A percentile compares a stretch with the other conserved stretches of the same genome.
Evolutionary conservation across 1,284 basidiomycete genomes (phyloP).

Genomic region (Trichosporon sp.): DNA sequence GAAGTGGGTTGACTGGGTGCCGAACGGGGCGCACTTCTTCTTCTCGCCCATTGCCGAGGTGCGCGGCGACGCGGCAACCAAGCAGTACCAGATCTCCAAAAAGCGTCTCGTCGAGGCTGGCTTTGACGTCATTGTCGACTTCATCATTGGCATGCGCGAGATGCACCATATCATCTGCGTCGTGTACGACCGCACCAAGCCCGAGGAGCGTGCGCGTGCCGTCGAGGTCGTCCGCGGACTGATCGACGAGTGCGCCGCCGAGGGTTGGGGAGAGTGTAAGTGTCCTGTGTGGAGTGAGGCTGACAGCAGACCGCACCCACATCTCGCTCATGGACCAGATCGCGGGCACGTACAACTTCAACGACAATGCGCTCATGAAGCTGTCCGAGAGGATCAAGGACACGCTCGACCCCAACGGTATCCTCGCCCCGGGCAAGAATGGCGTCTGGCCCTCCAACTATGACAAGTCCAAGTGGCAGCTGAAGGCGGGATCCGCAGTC

Average conservation of each 20-base stretch:
- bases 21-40: slow-evolving; percentile 27
- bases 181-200: slow-evolving; percentile 38
- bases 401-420: slow-evolving; percentile 45
- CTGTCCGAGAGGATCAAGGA: slow-evolving; percentile 44
- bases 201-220: slow-evolving; percentile 36
- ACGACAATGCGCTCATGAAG: slow-evolving; percentile 38
- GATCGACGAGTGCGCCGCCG: slow-evolving; percentile 38
- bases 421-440: slow-evolving; percentile 42
- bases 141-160: slow-evolving; percentile 27
- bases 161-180: slow-evolving; percentile 30
- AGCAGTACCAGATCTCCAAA: slow-evolving; percentile 22
- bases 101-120: slow-evolving; percentile 19
- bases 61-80: slow-evolving; percentile 20
- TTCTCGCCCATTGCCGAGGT: slow-evolving; percentile 27
- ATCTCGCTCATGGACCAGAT: slow-evolving; percentile 38
- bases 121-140: slow-evolving; percentile 27
- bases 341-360: slow-evolving; percentile 34
- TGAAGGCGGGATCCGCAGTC: not conserved
- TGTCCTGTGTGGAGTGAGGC: not conserved
- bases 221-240: slow-evolving; percentile 31
- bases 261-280: slow-evolving; percentile 41
- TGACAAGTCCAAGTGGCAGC: slow-evolving; percentile 26
- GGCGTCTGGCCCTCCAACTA: slow-evolving; percentile 23
- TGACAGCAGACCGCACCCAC: slow-evolving; percentile 32
- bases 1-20: slow-evolving; percentile 27